These are phyloP conservation scores for Acacia melanoxylon DNA, from an alignment of 306 rosid genomes.

Conservation along the genomic window DNA sequence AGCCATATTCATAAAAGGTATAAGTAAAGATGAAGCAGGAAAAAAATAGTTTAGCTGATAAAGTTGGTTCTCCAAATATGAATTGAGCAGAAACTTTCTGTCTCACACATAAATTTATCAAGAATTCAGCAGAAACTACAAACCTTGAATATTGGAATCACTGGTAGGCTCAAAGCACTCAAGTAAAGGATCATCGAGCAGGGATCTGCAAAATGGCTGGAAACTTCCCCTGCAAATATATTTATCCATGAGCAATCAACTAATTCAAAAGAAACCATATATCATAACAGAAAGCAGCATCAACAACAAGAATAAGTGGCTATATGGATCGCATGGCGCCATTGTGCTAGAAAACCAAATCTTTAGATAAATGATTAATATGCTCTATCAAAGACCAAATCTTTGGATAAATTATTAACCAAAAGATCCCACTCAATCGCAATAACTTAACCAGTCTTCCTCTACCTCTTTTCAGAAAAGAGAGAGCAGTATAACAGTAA, in stretches of 20 bases:
- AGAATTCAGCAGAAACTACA: slow-evolving; percentile 12
- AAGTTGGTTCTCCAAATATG: neutral
- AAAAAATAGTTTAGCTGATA: neutral
- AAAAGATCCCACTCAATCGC: too few species aligned
- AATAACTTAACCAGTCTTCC: too few species aligned
- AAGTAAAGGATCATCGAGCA: slow-evolving; percentile 87
- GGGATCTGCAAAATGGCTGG: slow-evolving; percentile 90
- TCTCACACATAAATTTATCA: too few species aligned
- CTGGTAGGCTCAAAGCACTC: slow-evolving; percentile 66
- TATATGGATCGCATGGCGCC: too few species aligned
- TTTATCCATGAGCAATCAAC: slow-evolving; percentile 9
- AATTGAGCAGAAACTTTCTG: too few species aligned
- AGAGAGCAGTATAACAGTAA: neutral
- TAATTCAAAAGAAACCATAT: neutral
- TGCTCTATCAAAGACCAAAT: too few species aligned
- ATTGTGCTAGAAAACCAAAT: too few species aligned
- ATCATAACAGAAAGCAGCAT: neutral
- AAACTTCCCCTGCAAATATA: slow-evolving; percentile 67
- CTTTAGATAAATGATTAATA: too few species aligned
- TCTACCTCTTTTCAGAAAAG: too few species aligned
- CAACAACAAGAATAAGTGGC: too few species aligned
- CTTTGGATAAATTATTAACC: too few species aligned
- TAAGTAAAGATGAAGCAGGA: slow-evolving; percentile 10
- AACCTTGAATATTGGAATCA: slow-evolving; percentile 66
- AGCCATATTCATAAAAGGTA: slow-evolving; percentile 36